These are phyloP conservation scores for Peronospora farinosa DNA, from an alignment of 352 stramenopile genomes.

Conservation along the genomic window DNA sequence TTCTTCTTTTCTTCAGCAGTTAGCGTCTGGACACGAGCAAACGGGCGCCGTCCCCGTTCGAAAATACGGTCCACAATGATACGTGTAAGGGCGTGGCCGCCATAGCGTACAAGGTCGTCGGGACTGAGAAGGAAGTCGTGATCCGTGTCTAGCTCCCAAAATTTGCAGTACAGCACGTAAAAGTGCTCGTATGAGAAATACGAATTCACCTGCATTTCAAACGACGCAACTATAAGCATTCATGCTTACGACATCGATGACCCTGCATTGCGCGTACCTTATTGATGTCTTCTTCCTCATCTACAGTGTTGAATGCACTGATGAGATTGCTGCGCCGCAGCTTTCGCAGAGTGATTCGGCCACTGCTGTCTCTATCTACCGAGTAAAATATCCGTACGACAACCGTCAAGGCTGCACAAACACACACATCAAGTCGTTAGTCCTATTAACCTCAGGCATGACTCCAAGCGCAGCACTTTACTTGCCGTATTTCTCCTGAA, in stretches of 20 bases:
- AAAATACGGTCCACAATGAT: constrained; percentile 88
- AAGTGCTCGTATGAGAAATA: constrained; percentile 99
- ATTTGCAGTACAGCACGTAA: constrained; percentile 99
- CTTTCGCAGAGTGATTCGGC: constrained; percentile 93
- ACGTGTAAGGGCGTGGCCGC: constrained; percentile 72
- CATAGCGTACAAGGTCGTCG: constrained; percentile 82
- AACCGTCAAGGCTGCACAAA: constrained; percentile 88
- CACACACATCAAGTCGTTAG: constrained; percentile 5
- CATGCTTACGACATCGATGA: background rate
- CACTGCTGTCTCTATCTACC: constrained; percentile 91
- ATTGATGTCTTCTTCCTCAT: constrained; percentile 99
- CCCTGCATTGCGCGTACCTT: constrained; percentile 64
- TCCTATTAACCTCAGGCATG: background rate
- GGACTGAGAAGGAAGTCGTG: constrained; percentile 81
- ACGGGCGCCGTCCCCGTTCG: constrained; percentile 69
- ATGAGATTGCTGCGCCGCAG: constrained; percentile 92
- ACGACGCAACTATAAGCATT: background rate
- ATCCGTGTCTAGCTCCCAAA: constrained; percentile 97
- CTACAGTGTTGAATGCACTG: constrained; percentile 92
- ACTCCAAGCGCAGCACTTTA: background rate
- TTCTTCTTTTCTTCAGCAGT: constrained; percentile 81
- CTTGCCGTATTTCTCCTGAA: constrained; percentile 98
- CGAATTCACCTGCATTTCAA: constrained; percentile 65
- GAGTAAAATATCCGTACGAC: constrained; percentile 93
- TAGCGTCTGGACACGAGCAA: constrained; percentile 72